Conservation (phyloP, 2,329 filamentous ascomycete genomes). For the Zasmidium citrigriseum region DNA sequence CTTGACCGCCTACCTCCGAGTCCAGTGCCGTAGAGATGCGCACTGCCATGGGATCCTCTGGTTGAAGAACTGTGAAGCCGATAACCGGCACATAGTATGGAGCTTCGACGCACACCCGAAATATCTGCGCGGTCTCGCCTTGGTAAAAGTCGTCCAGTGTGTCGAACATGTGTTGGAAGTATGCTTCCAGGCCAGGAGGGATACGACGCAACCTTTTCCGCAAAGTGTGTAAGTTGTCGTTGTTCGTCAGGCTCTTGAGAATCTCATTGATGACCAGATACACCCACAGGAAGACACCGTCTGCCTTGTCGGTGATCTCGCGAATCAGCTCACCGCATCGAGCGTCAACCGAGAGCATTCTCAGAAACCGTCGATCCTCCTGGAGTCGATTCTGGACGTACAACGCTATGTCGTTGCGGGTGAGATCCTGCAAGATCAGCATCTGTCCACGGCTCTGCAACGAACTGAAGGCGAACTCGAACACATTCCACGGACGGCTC, state of each 20-base stretch:
- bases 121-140: no score
- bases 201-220: no score
- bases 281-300: slow-evolving; percentile 15
- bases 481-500: slow-evolving; percentile 13
- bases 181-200: no score
- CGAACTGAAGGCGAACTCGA: slow-evolving; percentile 4
- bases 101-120: no score
- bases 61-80: no score
- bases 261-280: slow-evolving; percentile 4
- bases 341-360: not conserved
- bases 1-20: no score
- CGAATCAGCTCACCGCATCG: not conserved
- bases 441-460: not conserved
- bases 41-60: no score
- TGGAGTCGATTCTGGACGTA: not conserved
- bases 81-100: no score
- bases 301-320: slow-evolving; percentile 4
- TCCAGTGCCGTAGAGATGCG: no score
- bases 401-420: not conserved
- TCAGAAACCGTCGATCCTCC: not conserved
- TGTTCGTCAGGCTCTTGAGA: not conserved
- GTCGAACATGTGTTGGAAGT: no score
- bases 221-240: not conserved
- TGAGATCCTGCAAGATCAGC: not conserved
- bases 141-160: no score